These are phyloP conservation scores for Penicillium verrucosum DNA, from an alignment of 2,329 filamentous ascomycete species.

Conservation along the genomic window DNA sequence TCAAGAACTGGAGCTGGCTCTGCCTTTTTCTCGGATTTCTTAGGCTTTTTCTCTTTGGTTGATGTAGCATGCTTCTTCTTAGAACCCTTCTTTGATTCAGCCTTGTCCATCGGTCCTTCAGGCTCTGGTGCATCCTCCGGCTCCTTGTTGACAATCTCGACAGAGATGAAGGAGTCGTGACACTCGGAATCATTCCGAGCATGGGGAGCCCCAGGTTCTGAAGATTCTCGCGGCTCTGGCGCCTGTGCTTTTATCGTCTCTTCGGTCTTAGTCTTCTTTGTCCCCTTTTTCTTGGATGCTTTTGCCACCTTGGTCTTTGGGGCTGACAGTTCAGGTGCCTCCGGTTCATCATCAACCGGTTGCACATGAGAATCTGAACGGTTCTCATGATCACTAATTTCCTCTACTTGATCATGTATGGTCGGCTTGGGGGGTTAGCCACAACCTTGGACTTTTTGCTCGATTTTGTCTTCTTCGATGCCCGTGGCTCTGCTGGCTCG, in stretches of 20 bases:
- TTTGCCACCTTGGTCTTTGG: slow-evolving; percentile 21
- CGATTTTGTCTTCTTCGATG: slow-evolving; percentile 29
- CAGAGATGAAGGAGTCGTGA: slow-evolving; percentile 31
- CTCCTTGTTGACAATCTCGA: slow-evolving; percentile 29
- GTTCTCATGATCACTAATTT: slow-evolving; percentile 10
- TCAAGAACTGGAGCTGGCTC: slow-evolving; percentile 14
- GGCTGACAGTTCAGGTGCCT: slow-evolving; percentile 16
- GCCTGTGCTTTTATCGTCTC: slow-evolving; percentile 11
- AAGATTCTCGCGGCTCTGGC: slow-evolving; percentile 4
- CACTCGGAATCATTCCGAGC: slow-evolving; percentile 12
- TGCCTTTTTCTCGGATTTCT: slow-evolving; percentile 31
- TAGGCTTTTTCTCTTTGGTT: slow-evolving; percentile 22
- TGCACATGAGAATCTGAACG: slow-evolving; percentile 5
- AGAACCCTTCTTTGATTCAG: slow-evolving; percentile 23
- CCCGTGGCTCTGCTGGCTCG: slow-evolving; percentile 27
- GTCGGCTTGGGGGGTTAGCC: slow-evolving; percentile 6
- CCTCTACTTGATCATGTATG: slow-evolving; percentile 6
- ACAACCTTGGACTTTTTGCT: slow-evolving; percentile 30
- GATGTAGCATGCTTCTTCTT: slow-evolving; percentile 28
- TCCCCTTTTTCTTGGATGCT: slow-evolving; percentile 20
- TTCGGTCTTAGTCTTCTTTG: slow-evolving; percentile 22
- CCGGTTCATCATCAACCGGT: slow-evolving; percentile 4
- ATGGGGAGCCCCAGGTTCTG: not conserved
- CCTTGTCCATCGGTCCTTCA: slow-evolving; percentile 24
- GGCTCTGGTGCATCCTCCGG: slow-evolving; percentile 29